Evolutionary conservation across 495 filamentous ascomycete genomes (phyloP).

Genomic region (Polyplosphaeria fusca): DNA sequence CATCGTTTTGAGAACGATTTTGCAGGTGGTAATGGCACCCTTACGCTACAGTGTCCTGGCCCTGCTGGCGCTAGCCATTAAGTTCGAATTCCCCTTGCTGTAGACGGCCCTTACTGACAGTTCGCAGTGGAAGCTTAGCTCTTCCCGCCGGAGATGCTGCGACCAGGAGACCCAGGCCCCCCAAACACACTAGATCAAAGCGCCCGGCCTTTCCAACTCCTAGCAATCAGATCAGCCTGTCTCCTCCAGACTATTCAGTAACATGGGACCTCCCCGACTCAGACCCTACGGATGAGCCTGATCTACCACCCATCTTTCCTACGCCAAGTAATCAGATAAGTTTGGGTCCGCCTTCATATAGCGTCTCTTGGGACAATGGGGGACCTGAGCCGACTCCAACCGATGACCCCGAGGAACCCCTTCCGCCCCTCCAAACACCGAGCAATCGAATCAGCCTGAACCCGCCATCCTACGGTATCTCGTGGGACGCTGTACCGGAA

Average conservation of each 20-base stretch:
- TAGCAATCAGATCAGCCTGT: neutral
- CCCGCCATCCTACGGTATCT: slow-evolving; percentile 2
- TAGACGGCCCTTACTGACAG: too few relatives aligned
- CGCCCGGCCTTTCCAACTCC: neutral
- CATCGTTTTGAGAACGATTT: neutral
- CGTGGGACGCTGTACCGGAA: slow-evolving; percentile 6
- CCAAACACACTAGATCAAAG: neutral
- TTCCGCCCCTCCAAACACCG: neutral
- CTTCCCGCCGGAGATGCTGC: neutral
- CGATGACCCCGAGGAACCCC: neutral
- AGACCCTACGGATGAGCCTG: neutral
- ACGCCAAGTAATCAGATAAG: neutral
- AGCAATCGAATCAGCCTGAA: slow-evolving; percentile 4
- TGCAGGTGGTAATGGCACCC: slow-evolving; percentile 12
- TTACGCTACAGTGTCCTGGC: slow-evolving; percentile 11
- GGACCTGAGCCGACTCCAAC: neutral
- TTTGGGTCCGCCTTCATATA: neutral
- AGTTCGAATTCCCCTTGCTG: too few relatives aligned
- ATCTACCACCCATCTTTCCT: slow-evolving; percentile 2
- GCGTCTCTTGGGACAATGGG: neutral
- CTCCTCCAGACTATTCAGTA: neutral
- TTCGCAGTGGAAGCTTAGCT: slow-evolving; percentile 1
- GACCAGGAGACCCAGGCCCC: neutral
- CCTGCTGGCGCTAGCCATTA: slow-evolving; percentile 18
- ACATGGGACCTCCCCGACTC: slow-evolving; percentile 1